phyloP scores from a whole-genome alignment of 2,329 filamentous ascomycete species.

The Neophaeococcomyces mojaviensis region DNA sequence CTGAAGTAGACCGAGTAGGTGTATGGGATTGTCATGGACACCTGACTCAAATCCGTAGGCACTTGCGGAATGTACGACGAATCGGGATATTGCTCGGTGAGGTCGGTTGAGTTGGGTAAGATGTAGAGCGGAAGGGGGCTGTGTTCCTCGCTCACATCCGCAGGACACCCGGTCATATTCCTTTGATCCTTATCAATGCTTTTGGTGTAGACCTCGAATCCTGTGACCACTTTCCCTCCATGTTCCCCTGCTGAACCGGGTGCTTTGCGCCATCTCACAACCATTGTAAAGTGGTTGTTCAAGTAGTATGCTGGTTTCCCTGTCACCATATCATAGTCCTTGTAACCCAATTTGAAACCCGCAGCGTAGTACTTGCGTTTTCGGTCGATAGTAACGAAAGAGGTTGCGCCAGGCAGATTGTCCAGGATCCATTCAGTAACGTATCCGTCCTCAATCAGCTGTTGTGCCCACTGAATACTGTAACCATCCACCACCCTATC shows the following conservation, averaged over 20 bases:
- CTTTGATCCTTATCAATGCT: constrained; percentile 62
- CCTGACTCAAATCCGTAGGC: constrained; percentile 52
- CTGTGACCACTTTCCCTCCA: constrained; percentile 73
- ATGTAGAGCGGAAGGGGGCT: constrained; percentile 63
- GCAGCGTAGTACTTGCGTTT: constrained; percentile 79
- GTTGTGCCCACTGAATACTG: constrained; percentile 59
- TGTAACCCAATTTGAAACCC: constrained; percentile 80
- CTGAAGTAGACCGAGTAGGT: constrained; percentile 88
- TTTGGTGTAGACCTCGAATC: constrained; percentile 85
- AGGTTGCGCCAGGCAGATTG: constrained; percentile 81
- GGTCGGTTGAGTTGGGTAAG: constrained; percentile 48
- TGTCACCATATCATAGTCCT: constrained; percentile 54
- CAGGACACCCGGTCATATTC: constrained; percentile 59
- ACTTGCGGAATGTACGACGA: constrained; percentile 53
- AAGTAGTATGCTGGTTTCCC: constrained; percentile 63
- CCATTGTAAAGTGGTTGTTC: constrained; percentile 82
- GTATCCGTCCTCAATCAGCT: constrained; percentile 71
- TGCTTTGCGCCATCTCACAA: constrained; percentile 68
- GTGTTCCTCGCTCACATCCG: constrained; percentile 55
- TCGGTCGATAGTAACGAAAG: constrained; percentile 80
- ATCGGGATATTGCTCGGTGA: constrained; percentile 49
- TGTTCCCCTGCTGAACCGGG: constrained; percentile 60
- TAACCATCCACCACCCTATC: constrained; percentile 56
- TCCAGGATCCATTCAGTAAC: constrained; percentile 92
- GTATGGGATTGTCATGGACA: constrained; percentile 67